phyloP scores from a whole-genome alignment of 352 stramenopile genomes.

The Aphanomyces astaci region DNA sequence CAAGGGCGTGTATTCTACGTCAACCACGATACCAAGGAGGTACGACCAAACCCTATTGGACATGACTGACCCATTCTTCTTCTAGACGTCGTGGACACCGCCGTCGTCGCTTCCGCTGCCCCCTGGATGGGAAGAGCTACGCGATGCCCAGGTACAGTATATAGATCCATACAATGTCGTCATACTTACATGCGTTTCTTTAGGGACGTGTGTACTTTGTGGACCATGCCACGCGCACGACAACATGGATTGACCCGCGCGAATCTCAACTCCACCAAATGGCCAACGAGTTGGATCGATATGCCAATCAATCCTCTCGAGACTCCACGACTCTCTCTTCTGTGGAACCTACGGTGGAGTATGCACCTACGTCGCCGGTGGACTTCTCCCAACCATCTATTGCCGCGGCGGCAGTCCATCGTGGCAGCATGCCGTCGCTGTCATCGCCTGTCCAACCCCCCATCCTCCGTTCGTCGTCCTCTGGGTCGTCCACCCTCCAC shows the following conservation, averaged over 20 bases:
- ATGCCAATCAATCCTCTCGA: constrained; percentile 2
- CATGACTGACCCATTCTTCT: not conserved
- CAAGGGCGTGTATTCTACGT: constrained; percentile 81
- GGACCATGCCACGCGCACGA: constrained; percentile 64
- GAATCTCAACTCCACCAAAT: constrained; percentile 29
- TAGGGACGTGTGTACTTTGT: constrained; percentile 73
- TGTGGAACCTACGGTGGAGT: not conserved
- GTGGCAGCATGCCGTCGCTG: not conserved
- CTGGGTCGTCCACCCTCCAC: not conserved
- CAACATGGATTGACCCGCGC: constrained; percentile 74
- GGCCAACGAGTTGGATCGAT: constrained; percentile 10
- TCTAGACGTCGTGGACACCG: constrained; percentile 72
- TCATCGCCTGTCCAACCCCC: not conserved
- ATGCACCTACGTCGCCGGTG: not conserved
- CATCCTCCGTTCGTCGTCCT: not conserved
- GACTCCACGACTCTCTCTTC: not conserved
- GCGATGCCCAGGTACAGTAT: constrained; percentile 35
- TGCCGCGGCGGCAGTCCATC: not conserved
- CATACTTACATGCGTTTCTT: not conserved
- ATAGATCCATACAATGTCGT: not conserved
- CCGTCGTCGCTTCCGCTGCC: constrained; percentile 60
- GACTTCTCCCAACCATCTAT: not conserved
- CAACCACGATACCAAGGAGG: constrained; percentile 72
- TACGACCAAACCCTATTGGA: constrained; percentile 25
- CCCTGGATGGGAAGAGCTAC: constrained; percentile 70